These are phyloP conservation scores for Metroxylon sagu DNA, from an alignment of 176 grass and related monocot genomes.

Conservation along the genomic window DNA sequence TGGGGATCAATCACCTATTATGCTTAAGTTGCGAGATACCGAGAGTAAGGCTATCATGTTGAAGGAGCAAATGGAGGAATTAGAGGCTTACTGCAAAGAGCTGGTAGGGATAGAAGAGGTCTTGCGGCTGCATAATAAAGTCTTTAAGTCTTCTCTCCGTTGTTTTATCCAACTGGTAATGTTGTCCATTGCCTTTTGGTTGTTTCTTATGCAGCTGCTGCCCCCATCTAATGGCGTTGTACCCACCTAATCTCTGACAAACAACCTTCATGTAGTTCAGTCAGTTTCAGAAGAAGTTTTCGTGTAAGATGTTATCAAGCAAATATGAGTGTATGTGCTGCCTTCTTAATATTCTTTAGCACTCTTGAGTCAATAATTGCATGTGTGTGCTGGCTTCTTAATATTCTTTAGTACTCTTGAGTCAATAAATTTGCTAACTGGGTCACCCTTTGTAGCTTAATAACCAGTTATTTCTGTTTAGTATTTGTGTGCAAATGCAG, in stretches of 20 bases:
- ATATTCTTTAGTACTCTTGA: too few relatives aligned
- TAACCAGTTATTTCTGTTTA: too few relatives aligned
- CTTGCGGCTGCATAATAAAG: constrained; percentile 43
- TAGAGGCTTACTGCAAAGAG: constrained; percentile 30
- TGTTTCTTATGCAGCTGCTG: constrained; percentile 40
- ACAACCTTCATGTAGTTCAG: background rate
- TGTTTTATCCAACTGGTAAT: constrained; percentile 55
- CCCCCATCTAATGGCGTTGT: constrained; percentile 34
- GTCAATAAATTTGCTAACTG: too few relatives aligned
- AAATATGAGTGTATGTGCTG: background rate
- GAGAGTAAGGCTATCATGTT: constrained; percentile 31
- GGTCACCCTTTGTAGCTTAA: too few relatives aligned
- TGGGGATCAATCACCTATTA: constrained; percentile 32
- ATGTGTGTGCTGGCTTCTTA: too few relatives aligned
- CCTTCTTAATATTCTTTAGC: too few relatives aligned
- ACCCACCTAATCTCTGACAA: constrained; percentile 42
- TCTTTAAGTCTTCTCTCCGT: constrained; percentile 35
- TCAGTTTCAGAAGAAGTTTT: background rate
- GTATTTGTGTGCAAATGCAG: too few relatives aligned
- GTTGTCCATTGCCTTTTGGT: constrained; percentile 33
- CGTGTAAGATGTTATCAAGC: background rate
- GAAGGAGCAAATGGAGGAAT: constrained; percentile 37
- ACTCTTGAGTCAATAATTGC: too few relatives aligned
- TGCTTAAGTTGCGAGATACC: constrained; percentile 21
- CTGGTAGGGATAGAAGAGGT: constrained; percentile 30